Percentiles rank a stretch among this genome's conserved stretches.
Conservation (phyloP, 208 protist species). For the Acanthamoeba triangularis region DNA sequence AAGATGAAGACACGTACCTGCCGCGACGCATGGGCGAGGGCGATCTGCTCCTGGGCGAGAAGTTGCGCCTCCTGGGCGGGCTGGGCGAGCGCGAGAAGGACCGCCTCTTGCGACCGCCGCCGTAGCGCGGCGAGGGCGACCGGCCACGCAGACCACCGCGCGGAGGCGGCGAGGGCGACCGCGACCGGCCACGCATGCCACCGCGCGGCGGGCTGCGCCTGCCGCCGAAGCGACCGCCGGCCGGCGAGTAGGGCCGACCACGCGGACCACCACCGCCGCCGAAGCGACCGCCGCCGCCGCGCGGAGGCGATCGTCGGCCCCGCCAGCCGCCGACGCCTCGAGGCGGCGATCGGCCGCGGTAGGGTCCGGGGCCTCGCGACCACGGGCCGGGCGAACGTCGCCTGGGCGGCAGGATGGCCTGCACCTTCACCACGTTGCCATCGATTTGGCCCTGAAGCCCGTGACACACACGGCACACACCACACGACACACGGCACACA, state of each 20-base stretch:
- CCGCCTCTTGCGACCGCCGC: constrained; percentile 24
- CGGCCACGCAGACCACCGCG: not conserved
- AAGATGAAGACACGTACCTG: too few relatives aligned
- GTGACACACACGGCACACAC: not conserved
- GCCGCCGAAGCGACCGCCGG: not conserved
- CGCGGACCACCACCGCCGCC: not conserved
- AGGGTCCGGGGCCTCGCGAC: not conserved
- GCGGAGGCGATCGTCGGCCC: not conserved
- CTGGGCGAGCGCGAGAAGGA: constrained; percentile 59
- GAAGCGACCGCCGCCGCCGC: not conserved
- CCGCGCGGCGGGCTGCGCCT: too few relatives aligned
- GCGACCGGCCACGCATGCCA: too few relatives aligned
- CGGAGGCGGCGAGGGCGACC: not conserved
- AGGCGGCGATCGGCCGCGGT: constrained; percentile 7
- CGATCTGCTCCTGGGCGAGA: not conserved
- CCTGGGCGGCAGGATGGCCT: constrained; percentile 27
- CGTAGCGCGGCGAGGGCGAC: not conserved
- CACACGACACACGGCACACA: not conserved
- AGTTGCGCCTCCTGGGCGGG: constrained; percentile 28
- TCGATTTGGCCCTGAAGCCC: constrained; percentile 40
- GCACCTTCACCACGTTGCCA: constrained; percentile 56
- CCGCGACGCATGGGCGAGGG: not conserved
- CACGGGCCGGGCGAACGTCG: constrained; percentile 46
- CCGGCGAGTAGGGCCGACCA: constrained; percentile 8
- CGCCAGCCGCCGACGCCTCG: not conserved